Evolutionary conservation across 257 asterid species (phyloP), one percentile per base, ranked within the genome.

Genomic region (Nicotiana tomentosiformis): DNA sequence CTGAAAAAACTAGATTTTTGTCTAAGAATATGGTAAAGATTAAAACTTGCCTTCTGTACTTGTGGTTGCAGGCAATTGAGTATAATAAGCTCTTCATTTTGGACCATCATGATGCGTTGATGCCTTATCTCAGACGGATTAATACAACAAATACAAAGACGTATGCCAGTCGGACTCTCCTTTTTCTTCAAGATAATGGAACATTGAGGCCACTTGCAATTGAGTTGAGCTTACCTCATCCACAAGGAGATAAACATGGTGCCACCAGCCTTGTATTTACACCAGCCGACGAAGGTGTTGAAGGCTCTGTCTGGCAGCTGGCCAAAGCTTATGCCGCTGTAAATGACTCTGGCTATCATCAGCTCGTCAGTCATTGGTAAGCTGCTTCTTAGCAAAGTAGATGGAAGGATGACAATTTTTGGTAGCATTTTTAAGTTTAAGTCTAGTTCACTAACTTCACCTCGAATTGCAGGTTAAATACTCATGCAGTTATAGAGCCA

Each of bases 401-500:
- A 43, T 78, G 37, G 16, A 56, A 33, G 4, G 33, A 58, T 37
- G 56, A 10, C 7, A 79, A 16, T 35, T 12, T 78, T 35, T 4
- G 4, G 37, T 60, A 1, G 20, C 17, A 29, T 33, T 37, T 32
- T 7, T 9, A n/a, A 11, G 7, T 26, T 11, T 35, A 32, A n/a
- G 57, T 23, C 39, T 12, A 35, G 61, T 10, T 79, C 39, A 20
- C 29, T 39, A 61, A 35, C 15, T 9, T 57, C 18, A 4, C n/a
- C 66, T 62, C 14, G 37, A 14, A n/a, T 81, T 87, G 84, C 92
- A 95, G 99, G 98, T 87, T 94, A 91, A 88, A 91, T 85, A 96
- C 99, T 10, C 99, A 96, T 86, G 97, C 98, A 4, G 93, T 88
- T n/a, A 96, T 96, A 8, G 99, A 96, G 91, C 99, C 99, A n/a